Base-by-base conservation (phyloP, 257 asterid species). In the Solanum ossicruentum region DNA sequence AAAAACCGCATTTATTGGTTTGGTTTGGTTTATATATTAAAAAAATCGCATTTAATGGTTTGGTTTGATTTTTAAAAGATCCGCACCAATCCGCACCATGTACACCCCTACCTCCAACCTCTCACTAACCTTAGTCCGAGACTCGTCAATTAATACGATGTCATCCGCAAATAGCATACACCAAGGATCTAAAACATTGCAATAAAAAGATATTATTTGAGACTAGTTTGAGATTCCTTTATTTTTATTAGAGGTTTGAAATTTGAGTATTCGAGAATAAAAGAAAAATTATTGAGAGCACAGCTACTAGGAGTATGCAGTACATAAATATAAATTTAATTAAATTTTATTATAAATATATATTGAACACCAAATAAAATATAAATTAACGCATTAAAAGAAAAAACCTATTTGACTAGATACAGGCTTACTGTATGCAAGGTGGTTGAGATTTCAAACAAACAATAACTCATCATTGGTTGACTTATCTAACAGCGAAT, bases 261-360 rank as follows among this genome's bases (percentile, higher is more conserved):
- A 56, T 3, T 56, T 1, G 0, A 56, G 9, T 56, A 56, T 0
- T 0, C 3, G 0, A 56, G 12, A 18, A 43, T 17, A 1, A 8
- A 56, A 56, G 0, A 56, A 18, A 56, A 4, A 2, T 5, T 18
- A 2, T 0, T 0, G 11, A 11, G 6, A 56, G 63, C 23, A 18
- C 1, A 56, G 7, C 8, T 41, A 41, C 6, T 41, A 4, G 5
- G 0, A 56, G 17, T 7, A 0, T 56, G 8, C 0, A 1, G 2
- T 7, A 23, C 6, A 18, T 0, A 18, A 18, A 58, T 1, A 0
- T 0, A 20, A 20, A 58, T 58, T 20, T 58, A 8, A 57, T 57
- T 20, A 3, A 57, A 57, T 57, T 57, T 57, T 4, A 58, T 20
- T 58, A 20, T 0, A 58, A 3, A 32, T 32, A 32, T 32, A 8